Percentiles rank a stretch among this genome's conserved stretches.
These are phyloP conservation scores for Fraxinus excelsior DNA, from an alignment of 257 asterid species.

Conservation along the genomic window DNA sequence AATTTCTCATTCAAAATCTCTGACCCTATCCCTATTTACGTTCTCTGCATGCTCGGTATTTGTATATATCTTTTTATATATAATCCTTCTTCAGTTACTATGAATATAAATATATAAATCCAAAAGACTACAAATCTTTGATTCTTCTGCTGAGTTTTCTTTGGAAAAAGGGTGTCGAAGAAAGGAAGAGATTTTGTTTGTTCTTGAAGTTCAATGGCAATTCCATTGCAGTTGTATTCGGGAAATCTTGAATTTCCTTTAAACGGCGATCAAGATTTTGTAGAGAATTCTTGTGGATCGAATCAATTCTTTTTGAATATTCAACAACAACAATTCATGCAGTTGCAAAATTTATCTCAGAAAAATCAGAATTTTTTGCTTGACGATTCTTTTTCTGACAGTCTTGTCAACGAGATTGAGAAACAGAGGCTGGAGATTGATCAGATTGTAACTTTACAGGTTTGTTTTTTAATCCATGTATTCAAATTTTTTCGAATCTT, in stretches of 20 bases:
- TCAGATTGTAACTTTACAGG: slow-evolving; percentile 57
- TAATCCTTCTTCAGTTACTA: slow-evolving; percentile 41
- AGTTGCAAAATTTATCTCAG: slow-evolving; percentile 27
- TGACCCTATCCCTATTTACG: slow-evolving; percentile 56
- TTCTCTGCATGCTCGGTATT: slow-evolving; percentile 40
- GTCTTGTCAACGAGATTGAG: slow-evolving; percentile 34
- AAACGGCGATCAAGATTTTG: slow-evolving; percentile 27
- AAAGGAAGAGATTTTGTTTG: slow-evolving; percentile 12
- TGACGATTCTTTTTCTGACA: slow-evolving; percentile 21
- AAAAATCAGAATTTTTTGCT: neutral
- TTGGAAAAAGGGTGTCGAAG: neutral
- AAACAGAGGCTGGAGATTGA: slow-evolving; percentile 57
- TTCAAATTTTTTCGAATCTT: neutral
- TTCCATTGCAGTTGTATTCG: slow-evolving; percentile 57
- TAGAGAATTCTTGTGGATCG: slow-evolving; percentile 29
- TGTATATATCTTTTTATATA: neutral
- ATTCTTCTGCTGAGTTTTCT: slow-evolving; percentile 13
- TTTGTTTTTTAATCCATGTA: neutral
- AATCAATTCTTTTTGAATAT: slow-evolving; percentile 26
- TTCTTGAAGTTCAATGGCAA: slow-evolving; percentile 42
- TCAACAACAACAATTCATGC: slow-evolving; percentile 28
- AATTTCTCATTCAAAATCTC: slow-evolving; percentile 27
- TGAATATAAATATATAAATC: neutral
- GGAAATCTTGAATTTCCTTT: slow-evolving; percentile 42
- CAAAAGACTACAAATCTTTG: slow-evolving; percentile 1